Conservation (phyloP, 805 yeast species). For the Candida ponderosae region DNA sequence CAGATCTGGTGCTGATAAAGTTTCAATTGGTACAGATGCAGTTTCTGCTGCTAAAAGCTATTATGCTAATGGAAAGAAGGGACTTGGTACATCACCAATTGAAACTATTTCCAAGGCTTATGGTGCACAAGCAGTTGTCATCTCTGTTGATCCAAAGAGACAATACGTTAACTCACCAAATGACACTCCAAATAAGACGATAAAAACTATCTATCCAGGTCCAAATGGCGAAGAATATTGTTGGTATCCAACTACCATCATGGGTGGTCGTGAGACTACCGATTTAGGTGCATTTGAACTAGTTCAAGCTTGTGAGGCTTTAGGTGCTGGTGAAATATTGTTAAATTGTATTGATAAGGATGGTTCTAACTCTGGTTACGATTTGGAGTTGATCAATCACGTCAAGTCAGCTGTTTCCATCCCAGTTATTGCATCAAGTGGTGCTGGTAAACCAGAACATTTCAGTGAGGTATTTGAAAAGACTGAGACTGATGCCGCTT, state of each 20-base stretch:
- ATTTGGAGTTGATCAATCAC: slow-evolving; percentile 74
- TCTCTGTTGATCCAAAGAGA: slow-evolving; percentile 95
- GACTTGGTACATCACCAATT: slow-evolving; percentile 78
- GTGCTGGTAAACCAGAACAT: slow-evolving; percentile 93
- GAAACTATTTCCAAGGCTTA: slow-evolving; percentile 89
- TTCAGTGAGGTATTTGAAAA: slow-evolving; percentile 79
- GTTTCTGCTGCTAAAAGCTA: slow-evolving; percentile 83
- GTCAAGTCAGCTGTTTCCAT: slow-evolving; percentile 70
- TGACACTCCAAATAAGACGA: slow-evolving; percentile 53
- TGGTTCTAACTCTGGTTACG: slow-evolving; percentile 93
- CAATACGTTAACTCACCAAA: slow-evolving; percentile 61
- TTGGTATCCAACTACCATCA: slow-evolving; percentile 93
- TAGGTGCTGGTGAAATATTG: slow-evolving; percentile 95
- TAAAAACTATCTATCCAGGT: slow-evolving; percentile 61
- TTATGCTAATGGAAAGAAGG: slow-evolving; percentile 47
- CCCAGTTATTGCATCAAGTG: slow-evolving; percentile 96
- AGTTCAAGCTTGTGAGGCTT: slow-evolving; percentile 77
- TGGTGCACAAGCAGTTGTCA: slow-evolving; percentile 96
- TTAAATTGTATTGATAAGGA: slow-evolving; percentile 95
- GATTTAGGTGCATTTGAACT: slow-evolving; percentile 90
- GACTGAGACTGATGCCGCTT: slow-evolving; percentile 89
- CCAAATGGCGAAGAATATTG: slow-evolving; percentile 87
- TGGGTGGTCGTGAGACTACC: slow-evolving; percentile 89
- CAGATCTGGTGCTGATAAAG: slow-evolving; percentile 96
- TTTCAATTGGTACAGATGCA: slow-evolving; percentile 97